phyloP scores from a whole-genome alignment of 768 basidiomycete genomes.

The Termitomyces sp. region DNA sequence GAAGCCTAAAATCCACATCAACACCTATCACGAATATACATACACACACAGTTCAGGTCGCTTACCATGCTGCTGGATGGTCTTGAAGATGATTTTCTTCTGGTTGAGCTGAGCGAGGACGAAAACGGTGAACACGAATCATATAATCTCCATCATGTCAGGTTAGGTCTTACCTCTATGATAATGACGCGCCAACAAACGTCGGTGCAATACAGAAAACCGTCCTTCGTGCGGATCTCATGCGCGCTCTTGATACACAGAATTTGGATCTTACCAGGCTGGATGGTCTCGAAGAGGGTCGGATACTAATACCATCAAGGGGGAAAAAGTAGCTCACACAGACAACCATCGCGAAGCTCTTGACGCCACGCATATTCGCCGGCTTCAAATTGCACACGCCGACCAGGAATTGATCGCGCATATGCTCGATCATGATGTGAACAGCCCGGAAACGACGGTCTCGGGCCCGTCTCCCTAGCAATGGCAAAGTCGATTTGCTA shows the following conservation, averaged over 20 bases:
- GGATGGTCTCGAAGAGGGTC: not conserved
- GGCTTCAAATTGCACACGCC: constrained; percentile 95
- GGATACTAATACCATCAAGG: not conserved
- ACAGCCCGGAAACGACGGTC: constrained; percentile 97
- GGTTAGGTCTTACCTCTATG: too few species aligned
- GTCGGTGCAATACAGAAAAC: too few species aligned
- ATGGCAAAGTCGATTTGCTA: constrained; percentile 97
- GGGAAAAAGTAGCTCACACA: constrained; percentile 46
- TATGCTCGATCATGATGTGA: constrained; percentile 93
- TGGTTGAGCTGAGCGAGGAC: constrained; percentile 82
- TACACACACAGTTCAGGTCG: too few species aligned
- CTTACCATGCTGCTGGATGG: constrained; percentile 85
- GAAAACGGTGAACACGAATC: too few species aligned
- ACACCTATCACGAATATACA: not conserved
- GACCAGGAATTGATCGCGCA: constrained; percentile 78
- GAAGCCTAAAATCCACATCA: constrained; percentile 52
- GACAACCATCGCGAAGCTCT: constrained; percentile 97
- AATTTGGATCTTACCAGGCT: too few species aligned
- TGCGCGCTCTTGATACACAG: too few species aligned
- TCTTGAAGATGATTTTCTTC: constrained; percentile 99
- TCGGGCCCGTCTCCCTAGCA: constrained; percentile 88
- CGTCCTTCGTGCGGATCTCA: too few species aligned
- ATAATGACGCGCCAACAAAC: constrained; percentile 46
- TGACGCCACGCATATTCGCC: constrained; percentile 94
- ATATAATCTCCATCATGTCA: too few species aligned